Evolutionary conservation across 371 early-diverging fungal genomes (phyloP).

Genomic region (Apophysomyces variabilis): DNA sequence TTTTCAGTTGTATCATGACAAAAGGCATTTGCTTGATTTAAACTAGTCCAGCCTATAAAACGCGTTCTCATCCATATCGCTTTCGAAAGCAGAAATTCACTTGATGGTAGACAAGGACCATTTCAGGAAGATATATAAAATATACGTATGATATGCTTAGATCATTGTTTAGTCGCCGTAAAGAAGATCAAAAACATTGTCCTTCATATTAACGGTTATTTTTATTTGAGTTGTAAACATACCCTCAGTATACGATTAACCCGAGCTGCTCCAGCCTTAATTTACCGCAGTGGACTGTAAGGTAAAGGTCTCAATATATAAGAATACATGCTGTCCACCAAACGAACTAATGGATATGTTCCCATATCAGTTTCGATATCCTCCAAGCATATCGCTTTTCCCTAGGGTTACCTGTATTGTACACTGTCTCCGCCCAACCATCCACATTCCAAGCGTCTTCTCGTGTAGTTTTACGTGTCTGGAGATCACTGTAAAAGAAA

Average conservation of each 20-base stretch:
- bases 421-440: conserved; percentile 93
- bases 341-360: conserved; percentile 57
- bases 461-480: conserved; percentile 86
- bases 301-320: conserved; percentile 81
- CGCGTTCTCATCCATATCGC: no score
- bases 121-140: no score
- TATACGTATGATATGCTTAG: no score
- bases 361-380: neutral
- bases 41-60: no score
- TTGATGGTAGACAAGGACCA: no score
- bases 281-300: conserved; percentile 77
- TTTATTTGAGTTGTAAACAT: no score
- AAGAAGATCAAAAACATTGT: no score
- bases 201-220: no score
- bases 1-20: neutral
- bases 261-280: neutral
- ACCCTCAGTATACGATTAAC: no score
- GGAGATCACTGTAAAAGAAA: conserved; percentile 62
- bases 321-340: conserved; percentile 86
- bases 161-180: no score
- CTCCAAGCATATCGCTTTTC: neutral
- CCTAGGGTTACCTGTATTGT: conserved; percentile 74
- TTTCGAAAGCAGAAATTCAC: no score
- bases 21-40: neutral
- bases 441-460: conserved; percentile 93